Evolutionary conservation across 352 stramenopile genomes (phyloP), one percentile per base, ranked within the genome.

Genomic region (Aphanomyces astaci): DNA sequence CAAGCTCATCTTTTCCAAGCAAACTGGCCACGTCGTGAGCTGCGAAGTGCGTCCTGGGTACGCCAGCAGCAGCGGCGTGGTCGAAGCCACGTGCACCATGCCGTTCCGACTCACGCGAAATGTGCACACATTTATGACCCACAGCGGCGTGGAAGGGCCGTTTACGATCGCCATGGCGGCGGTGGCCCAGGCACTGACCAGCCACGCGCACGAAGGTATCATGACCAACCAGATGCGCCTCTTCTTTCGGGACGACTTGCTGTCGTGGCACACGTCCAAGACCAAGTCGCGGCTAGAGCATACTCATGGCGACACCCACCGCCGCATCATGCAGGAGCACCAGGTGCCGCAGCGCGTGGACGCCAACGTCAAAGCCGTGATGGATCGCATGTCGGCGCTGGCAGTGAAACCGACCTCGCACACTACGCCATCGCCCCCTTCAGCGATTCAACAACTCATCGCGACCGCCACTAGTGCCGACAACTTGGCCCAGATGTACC

Each of bases 21-120:
- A 79, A 27, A 94, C 87, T 7, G 88, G 87, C 17, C 81, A 84
- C 5, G 78, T 95, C n/a, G 80, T 94, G 64, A 87, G 87, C 52
- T 90, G 83, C 22, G 88, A 96, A 64, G 66, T 94, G 60, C 84
- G 86, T n/a, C 88, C 88, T 22, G 79, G 76, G 24, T 96, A 96
- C 56, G 83, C 84, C 25, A 92, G 75, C 72, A 92, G 75, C 72
- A 92, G 79, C 62, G 87, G 87, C 0, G 88, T 93, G 45, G 71
- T 96, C 19, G 88, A 94, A 51, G 75, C 81, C 15, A 80, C 81
- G 31, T 92, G 81, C 30, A 77, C 83, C 10, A 94, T 96, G 82
- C 89, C 89, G 24, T 96, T 96, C 72, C 86, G 89, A 10, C 73
- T 96, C 19, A 96, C 89, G 39, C 87, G 87, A 5, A 96, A 96